phyloP scores from a whole-genome alignment of 768 basidiomycete species.

The Boletus barrowsii region DNA sequence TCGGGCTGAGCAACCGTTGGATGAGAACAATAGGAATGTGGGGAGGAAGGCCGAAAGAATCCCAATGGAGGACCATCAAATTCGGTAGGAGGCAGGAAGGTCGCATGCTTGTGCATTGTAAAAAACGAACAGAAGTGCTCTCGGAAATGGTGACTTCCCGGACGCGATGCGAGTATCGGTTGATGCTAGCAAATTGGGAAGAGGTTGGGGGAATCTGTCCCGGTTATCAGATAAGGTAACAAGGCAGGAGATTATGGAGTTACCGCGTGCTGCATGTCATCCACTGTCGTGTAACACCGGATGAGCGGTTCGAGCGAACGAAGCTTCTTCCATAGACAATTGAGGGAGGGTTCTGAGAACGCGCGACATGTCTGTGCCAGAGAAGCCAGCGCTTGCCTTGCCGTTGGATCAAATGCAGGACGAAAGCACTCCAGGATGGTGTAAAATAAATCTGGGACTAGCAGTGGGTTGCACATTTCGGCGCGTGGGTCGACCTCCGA shows the following conservation, averaged over 20 bases:
- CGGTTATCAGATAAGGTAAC: neutral
- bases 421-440: slow-evolving; percentile 1
- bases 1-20: slow-evolving; percentile 10
- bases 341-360: slow-evolving; percentile 9
- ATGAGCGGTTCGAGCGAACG: slow-evolving; percentile 12
- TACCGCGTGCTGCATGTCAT: neutral
- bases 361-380: slow-evolving; percentile 10
- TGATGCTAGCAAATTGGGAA: slow-evolving; percentile 3
- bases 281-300: slow-evolving; percentile 1
- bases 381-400: neutral
- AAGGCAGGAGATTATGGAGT: neutral
- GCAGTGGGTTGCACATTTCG: neutral
- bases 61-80: slow-evolving; percentile 5
- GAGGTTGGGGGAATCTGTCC: slow-evolving; percentile 3
- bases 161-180: slow-evolving; percentile 7
- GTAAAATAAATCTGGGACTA: slow-evolving; percentile 9
- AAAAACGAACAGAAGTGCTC: neutral
- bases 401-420: neutral
- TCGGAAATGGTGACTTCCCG: neutral
- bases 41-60: neutral
- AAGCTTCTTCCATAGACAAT: slow-evolving; percentile 9
- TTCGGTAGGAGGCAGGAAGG: slow-evolving; percentile 8
- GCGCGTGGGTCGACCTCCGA: neutral
- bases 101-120: slow-evolving; percentile 3
- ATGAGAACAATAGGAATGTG: slow-evolving; percentile 1